Percentiles rank a stretch among this genome's conserved stretches.
Evolutionary conservation across 75 land plant genomes (phyloP).

Genomic region (Cryptomeria japonica): DNA sequence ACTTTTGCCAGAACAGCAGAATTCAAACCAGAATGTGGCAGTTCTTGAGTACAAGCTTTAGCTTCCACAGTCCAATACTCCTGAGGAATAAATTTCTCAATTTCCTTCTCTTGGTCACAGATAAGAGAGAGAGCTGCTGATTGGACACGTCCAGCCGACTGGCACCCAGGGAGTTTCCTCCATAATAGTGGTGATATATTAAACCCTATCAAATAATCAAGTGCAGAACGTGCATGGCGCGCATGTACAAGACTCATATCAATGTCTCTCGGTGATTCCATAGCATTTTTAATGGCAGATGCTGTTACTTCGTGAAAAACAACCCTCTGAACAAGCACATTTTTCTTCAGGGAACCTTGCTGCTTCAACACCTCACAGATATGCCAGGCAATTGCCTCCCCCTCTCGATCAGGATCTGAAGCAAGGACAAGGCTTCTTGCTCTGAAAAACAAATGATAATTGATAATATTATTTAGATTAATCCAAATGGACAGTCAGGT

Average conservation of each 20-base stretch:
- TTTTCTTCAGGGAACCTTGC: conserved; percentile 62
- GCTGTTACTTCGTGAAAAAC: conserved; percentile 94
- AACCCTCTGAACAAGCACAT: conserved; percentile 67
- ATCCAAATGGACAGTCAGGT: neutral
- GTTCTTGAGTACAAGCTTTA: conserved; percentile 20
- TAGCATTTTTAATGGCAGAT: conserved; percentile 61
- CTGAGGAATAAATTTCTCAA: conserved; percentile 71
- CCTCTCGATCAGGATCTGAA: conserved; percentile 99
- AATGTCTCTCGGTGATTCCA: conserved; percentile 73
- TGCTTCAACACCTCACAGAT: conserved; percentile 82
- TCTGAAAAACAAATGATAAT: conserved; percentile 38
- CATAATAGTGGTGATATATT: conserved; percentile 91
- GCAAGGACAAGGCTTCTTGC: conserved; percentile 88
- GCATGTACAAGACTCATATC: conserved; percentile 81
- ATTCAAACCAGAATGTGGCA: neutral
- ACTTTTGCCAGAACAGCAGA: conserved; percentile 38
- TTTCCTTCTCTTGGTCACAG: conserved; percentile 91
- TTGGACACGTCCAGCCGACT: conserved; percentile 97
- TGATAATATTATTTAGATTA: neutral
- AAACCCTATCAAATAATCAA: conserved; percentile 98
- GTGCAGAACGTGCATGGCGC: conserved; percentile 90
- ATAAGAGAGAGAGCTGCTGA: conserved; percentile 91
- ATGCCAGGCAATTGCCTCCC: conserved; percentile 99
- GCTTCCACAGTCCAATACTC: conserved; percentile 90
- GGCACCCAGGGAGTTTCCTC: conserved; percentile 96